Evolutionary conservation across 352 stramenopile genomes (phyloP).

Genomic region (Phytophthora citrophthora): DNA sequence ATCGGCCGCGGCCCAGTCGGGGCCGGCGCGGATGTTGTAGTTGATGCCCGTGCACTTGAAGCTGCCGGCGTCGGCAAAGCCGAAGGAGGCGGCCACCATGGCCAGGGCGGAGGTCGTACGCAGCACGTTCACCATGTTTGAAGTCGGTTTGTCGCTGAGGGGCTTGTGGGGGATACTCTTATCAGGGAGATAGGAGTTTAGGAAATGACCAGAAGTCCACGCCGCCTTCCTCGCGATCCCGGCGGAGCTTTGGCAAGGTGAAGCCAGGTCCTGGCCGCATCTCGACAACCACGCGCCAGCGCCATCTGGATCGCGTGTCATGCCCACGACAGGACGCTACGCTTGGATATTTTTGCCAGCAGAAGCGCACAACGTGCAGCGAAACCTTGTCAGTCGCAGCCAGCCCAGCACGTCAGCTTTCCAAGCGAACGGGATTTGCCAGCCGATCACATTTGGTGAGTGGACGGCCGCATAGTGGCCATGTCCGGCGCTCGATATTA

Average conservation of each 20-base stretch:
- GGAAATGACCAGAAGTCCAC: conserved; percentile 23
- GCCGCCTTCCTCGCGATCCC: background rate
- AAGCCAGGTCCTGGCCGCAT: background rate
- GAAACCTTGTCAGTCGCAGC: conserved; percentile 12
- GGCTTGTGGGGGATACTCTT: conserved; percentile 27
- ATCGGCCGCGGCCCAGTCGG: conserved; percentile 52
- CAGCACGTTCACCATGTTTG: conserved; percentile 44
- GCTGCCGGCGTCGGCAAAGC: conserved; percentile 31
- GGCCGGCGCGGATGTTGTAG: conserved; percentile 72
- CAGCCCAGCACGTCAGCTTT: conserved; percentile 12
- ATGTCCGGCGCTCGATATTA: background rate
- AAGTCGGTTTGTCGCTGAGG: background rate
- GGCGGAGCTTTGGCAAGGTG: background rate
- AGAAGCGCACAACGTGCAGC: conserved; percentile 1
- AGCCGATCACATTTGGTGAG: conserved; percentile 13
- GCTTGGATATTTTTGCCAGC: conserved; percentile 20
- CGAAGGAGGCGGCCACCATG: conserved; percentile 30
- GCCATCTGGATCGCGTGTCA: conserved; percentile 26
- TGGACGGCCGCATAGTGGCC: conserved; percentile 3
- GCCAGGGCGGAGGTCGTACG: conserved; percentile 33
- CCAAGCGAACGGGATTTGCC: conserved; percentile 9
- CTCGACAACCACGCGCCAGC: conserved; percentile 5
- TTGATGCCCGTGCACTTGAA: conserved; percentile 70
- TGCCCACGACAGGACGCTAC: conserved; percentile 16
- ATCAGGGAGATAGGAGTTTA: conserved; percentile 34